A percentile compares a stretch with the other conserved stretches of the same genome.
Evolutionary conservation across 306 rosid genomes (phyloP).

Genomic region (Dicorynia guianensis): DNA sequence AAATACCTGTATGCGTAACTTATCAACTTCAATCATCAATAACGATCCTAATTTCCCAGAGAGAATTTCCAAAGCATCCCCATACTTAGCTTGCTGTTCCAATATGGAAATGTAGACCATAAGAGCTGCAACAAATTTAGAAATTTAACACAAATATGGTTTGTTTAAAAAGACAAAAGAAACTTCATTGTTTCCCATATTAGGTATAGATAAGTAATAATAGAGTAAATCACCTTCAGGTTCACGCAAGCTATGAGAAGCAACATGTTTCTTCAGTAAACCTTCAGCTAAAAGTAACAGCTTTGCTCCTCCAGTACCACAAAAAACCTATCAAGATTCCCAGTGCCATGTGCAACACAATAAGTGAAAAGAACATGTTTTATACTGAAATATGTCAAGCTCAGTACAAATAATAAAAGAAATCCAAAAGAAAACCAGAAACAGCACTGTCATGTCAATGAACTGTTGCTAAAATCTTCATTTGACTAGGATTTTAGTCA

Average conservation of each 20-base stretch:
- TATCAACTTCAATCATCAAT: conserved; percentile 83
- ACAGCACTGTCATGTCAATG: conserved; percentile 15
- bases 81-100: conserved; percentile 94
- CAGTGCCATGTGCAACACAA: conserved; percentile 42
- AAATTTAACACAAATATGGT: conserved; percentile 35
- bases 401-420: conserved; percentile 9
- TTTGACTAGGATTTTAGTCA: conserved; percentile 1
- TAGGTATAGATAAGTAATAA: conserved; percentile 16
- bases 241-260: conserved; percentile 89
- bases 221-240: conserved; percentile 77
- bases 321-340: conserved; percentile 68
- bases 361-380: conserved; percentile 30
- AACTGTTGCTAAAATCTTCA: conserved; percentile 20
- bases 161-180: conserved; percentile 27
- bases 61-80: conserved; percentile 92
- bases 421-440: conserved; percentile 15
- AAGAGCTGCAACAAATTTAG: conserved; percentile 69
- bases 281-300: conserved; percentile 93
- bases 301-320: conserved; percentile 86
- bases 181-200: neutral
- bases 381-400: conserved; percentile 13
- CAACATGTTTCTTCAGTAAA: conserved; percentile 90
- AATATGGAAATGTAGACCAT: conserved; percentile 85
- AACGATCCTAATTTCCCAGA: conserved; percentile 90
- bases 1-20: conserved; percentile 88